A percentile compares a stretch with the other conserved stretches of the same genome.
These are phyloP conservation scores for Babesia sp. DNA, from an alignment of 169 alveolate species.

Conservation along the genomic window DNA sequence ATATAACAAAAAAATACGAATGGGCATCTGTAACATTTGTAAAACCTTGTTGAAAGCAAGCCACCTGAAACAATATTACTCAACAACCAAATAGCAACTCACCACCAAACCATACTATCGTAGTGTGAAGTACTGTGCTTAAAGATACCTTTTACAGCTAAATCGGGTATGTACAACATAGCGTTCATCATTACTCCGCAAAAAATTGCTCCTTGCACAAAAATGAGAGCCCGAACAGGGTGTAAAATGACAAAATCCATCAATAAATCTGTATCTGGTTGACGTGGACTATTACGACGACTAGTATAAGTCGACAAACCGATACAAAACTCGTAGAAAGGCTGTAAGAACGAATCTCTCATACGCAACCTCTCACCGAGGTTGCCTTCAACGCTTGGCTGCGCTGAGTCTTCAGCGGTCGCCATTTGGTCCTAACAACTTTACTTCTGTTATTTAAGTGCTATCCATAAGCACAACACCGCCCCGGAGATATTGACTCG, in stretches of 20 bases:
- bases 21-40: conserved; percentile 27
- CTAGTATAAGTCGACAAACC: conserved; percentile 27
- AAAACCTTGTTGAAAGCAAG: conserved; percentile 37
- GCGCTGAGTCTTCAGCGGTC: neutral
- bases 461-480: too few relatives aligned
- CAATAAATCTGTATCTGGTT: conserved; percentile 11
- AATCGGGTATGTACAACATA: conserved; percentile 38
- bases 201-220: conserved; percentile 21
- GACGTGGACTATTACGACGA: neutral
- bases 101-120: conserved; percentile 9
- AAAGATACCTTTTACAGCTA: neutral
- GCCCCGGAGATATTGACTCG: too few relatives aligned
- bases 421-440: conserved; percentile 6
- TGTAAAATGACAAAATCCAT: conserved; percentile 52
- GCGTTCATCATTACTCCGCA: conserved; percentile 33
- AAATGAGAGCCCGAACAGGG: conserved; percentile 36
- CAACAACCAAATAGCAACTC: neutral
- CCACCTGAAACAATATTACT: conserved; percentile 35
- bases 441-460: too few relatives aligned
- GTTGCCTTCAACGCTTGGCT: neutral
- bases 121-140: neutral
- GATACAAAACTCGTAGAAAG: conserved; percentile 27
- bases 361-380: conserved; percentile 37
- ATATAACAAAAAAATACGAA: conserved; percentile 17
- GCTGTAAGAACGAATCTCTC: neutral